Conservation (phyloP, 2,329 filamentous ascomycete species). For the Raffaelea ambrosiae region DNA sequence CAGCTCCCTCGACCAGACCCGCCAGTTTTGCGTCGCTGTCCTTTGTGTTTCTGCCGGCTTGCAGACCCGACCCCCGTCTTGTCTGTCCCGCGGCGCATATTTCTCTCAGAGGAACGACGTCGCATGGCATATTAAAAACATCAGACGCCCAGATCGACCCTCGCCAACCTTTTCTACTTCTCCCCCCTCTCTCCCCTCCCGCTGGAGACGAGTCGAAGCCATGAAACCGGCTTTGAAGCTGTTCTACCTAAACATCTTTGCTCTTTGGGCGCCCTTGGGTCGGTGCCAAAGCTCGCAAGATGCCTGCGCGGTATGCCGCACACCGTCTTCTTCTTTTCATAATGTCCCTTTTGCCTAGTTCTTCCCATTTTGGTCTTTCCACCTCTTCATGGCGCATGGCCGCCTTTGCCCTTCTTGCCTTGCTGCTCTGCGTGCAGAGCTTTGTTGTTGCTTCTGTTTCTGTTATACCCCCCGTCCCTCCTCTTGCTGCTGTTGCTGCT, state of each 20-base stretch:
- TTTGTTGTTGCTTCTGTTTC: no score
- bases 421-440: no score
- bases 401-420: not conserved
- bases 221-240: constrained; percentile 47
- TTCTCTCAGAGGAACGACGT: no score
- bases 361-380: constrained; percentile 5
- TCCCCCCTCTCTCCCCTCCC: not conserved
- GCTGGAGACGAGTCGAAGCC: constrained; percentile 8
- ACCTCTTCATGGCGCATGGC: constrained; percentile 9
- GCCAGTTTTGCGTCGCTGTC: no score
- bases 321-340: constrained; percentile 10
- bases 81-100: no score
- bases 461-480: no score
- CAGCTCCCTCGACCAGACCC: not conserved
- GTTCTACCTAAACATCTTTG: constrained; percentile 48
- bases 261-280: constrained; percentile 41
- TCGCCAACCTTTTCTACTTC: not conserved
- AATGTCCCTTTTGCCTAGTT: constrained; percentile 6
- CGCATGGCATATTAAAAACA: not conserved
- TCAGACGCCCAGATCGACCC: not conserved
- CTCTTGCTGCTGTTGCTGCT: no score
- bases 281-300: constrained; percentile 37
- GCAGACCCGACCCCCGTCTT: no score
- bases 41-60: no score
- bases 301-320: constrained; percentile 44